A percentile compares a stretch with the other conserved stretches of the same genome.
These are phyloP conservation scores for Funneliformis mosseae DNA, from an alignment of 192 early-diverging fungal species.

Conservation along the genomic window DNA sequence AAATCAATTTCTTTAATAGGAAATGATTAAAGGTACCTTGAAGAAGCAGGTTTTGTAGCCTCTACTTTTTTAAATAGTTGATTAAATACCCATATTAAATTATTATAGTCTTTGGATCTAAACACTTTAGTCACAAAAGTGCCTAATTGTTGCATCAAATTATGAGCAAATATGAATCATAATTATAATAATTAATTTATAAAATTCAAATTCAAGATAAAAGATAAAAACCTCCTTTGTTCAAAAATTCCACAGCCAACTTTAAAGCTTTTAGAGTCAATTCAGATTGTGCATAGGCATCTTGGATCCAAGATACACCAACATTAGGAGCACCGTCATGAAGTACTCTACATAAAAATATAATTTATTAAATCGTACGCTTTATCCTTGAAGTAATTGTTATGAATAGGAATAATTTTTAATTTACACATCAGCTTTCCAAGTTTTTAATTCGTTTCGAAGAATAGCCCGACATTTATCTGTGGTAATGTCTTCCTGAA, in stretches of 20 bases:
- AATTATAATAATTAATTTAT: background rate
- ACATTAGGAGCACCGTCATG: slow-evolving; percentile 99
- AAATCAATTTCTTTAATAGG: background rate
- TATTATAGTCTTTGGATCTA: slow-evolving; percentile 99
- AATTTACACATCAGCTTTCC: slow-evolving; percentile 95
- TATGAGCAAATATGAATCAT: background rate
- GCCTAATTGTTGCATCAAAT: slow-evolving; percentile 21
- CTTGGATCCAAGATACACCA: slow-evolving; percentile 93
- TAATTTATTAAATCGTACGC: background rate
- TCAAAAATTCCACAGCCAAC: slow-evolving; percentile 91
- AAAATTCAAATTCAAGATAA: background rate
- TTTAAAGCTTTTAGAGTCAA: slow-evolving; percentile 90
- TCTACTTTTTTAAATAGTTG: slow-evolving; percentile 96
- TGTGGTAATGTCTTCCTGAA: slow-evolving; percentile 95
- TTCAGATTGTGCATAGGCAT: slow-evolving; percentile 96
- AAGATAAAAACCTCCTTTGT: slow-evolving; percentile 67
- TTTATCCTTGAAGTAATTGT: no score
- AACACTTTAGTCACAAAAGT: slow-evolving; percentile 99
- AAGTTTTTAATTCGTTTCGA: slow-evolving; percentile 90
- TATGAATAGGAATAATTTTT: no score
- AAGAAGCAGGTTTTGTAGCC: slow-evolving; percentile 97
- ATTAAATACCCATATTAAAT: slow-evolving; percentile 97
- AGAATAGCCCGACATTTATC: slow-evolving; percentile 87
- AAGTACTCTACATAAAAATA: slow-evolving; percentile 63
- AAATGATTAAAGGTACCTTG: slow-evolving; percentile 39